Conservation (phyloP, 208 protist species). For the Borovskyia barvae region DNA sequence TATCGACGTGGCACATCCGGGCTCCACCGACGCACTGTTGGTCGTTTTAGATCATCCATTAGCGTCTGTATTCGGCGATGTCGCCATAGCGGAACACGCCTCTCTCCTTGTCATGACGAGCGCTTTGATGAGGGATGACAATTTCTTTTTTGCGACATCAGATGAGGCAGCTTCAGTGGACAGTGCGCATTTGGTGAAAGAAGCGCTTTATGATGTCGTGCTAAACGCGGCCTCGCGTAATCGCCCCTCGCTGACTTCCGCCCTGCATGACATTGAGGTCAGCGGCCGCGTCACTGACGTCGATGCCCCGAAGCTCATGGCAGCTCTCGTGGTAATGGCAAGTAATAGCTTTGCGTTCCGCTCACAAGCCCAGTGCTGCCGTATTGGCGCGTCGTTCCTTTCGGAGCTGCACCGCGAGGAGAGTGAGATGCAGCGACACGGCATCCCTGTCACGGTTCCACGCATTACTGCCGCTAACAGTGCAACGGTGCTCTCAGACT, state of each 20-base stretch:
- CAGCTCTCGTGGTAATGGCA: constrained; percentile 51
- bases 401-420: constrained; percentile 57
- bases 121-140: constrained; percentile 42
- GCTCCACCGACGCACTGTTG: constrained; percentile 71
- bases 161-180: constrained; percentile 15
- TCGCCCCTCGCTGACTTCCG: constrained; percentile 34
- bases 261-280: constrained; percentile 31
- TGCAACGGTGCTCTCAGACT: constrained; percentile 35
- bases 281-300: constrained; percentile 34
- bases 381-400: constrained; percentile 32
- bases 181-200: constrained; percentile 42
- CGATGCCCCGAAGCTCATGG: constrained; percentile 45
- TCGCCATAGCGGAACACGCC: constrained; percentile 43
- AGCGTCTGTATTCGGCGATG: constrained; percentile 68
- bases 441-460: constrained; percentile 30
- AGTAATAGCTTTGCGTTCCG: constrained; percentile 66
- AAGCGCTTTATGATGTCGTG: constrained; percentile 56
- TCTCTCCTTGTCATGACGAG: constrained; percentile 56
- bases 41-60: constrained; percentile 68
- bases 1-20: constrained; percentile 81
- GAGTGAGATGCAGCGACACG: constrained; percentile 42
- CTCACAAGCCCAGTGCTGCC: constrained; percentile 44
- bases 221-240: constrained; percentile 27
- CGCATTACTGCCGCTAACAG: constrained; percentile 11
- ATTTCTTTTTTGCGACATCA: constrained; percentile 40